Percentiles rank a stretch among this genome's conserved stretches.
phyloP scores from a whole-genome alignment of 768 basidiomycete species.

The Roridomyces roridus region DNA sequence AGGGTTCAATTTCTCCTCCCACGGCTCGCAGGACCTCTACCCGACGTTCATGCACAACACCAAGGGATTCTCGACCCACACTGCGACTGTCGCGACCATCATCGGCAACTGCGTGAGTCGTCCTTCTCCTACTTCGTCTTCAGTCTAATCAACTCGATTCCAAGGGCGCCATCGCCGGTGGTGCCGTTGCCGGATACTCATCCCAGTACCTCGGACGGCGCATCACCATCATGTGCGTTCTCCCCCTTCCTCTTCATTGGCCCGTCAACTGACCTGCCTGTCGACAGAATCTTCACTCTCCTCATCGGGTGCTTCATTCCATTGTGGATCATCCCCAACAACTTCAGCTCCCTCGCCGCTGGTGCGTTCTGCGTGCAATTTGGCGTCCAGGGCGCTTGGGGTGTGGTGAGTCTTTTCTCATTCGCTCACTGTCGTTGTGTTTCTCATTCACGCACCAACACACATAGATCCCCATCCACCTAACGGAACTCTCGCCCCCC shows the following conservation, averaged over 20 bases:
- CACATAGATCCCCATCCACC: conserved; percentile 61
- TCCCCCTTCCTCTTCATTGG: background rate
- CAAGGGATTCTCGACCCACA: conserved; percentile 63
- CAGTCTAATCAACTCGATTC: no score
- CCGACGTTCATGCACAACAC: conserved; percentile 73
- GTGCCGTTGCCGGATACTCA: conserved; percentile 70
- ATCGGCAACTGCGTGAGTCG: conserved; percentile 69
- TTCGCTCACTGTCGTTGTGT: no score
- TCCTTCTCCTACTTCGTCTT: background rate
- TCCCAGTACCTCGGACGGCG: conserved; percentile 84
- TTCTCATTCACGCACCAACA: conserved; percentile 1
- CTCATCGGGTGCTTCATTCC: conserved; percentile 56
- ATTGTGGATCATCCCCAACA: conserved; percentile 68
- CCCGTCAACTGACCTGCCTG: background rate
- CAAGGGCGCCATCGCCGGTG: conserved; percentile 57
- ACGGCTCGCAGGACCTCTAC: conserved; percentile 80
- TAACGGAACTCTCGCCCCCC: conserved; percentile 71
- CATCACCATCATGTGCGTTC: conserved; percentile 72
- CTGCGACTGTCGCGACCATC: conserved; percentile 79
- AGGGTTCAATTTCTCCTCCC: conserved; percentile 82
- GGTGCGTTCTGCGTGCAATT: conserved; percentile 76
- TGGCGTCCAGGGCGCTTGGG: conserved; percentile 78
- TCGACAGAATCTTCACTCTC: conserved; percentile 43
- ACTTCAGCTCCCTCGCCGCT: conserved; percentile 63
- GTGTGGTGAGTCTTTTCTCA: conserved; percentile 59